Conservation (phyloP, 2,329 filamentous ascomycete genomes). For the Fusarium dlaminii region DNA sequence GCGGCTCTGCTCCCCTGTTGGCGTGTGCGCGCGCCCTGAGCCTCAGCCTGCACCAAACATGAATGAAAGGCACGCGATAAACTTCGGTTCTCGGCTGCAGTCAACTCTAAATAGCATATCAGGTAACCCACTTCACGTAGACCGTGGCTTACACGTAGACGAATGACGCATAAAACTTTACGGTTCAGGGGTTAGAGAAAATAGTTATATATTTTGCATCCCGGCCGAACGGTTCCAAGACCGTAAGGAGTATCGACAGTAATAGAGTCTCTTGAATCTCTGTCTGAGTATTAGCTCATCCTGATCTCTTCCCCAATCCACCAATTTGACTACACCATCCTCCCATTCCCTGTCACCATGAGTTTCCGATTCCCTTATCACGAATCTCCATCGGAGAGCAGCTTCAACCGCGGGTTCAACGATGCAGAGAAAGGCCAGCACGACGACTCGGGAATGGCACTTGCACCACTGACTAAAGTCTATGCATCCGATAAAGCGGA, state of each 20-base stretch:
- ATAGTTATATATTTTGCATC: not conserved
- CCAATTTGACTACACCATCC: fast-evolving
- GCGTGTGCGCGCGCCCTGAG: not conserved
- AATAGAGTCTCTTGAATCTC: no score
- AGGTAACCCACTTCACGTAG: no score
- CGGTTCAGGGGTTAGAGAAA: not conserved
- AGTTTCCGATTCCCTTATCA: not conserved
- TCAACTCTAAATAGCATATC: not conserved
- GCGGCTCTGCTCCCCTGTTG: not conserved
- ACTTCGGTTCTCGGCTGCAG: not conserved
- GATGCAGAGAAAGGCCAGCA: not conserved
- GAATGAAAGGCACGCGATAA: not conserved
- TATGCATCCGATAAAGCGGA: not conserved
- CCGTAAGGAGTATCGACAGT: not conserved
- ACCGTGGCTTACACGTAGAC: not conserved
- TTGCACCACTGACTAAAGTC: not conserved
- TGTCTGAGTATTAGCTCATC: not conserved
- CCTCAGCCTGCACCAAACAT: not conserved
- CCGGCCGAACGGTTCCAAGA: fast-evolving
- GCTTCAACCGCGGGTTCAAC: not conserved
- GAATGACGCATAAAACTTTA: not conserved
- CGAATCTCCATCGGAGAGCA: fast-evolving
- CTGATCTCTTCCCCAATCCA: fast-evolving
- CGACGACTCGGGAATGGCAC: not conserved
- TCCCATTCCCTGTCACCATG: not conserved